phyloP scores from a whole-genome alignment of 441 rosid genomes.

The Erodium texanum region DNA sequence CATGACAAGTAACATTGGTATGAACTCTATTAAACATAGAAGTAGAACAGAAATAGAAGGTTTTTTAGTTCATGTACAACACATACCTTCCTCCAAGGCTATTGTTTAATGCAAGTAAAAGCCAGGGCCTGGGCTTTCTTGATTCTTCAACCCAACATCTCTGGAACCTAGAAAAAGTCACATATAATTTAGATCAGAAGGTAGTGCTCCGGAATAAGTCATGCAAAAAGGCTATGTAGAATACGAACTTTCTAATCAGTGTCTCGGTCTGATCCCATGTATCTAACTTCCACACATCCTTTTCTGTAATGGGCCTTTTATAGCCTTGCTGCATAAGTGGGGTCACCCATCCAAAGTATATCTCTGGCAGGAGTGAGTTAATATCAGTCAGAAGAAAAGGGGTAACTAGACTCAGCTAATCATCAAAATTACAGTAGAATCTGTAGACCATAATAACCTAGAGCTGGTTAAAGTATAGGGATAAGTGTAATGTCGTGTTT shows the following conservation, averaged over 20 bases:
- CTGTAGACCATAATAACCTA: constrained; percentile 9
- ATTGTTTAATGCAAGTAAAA: constrained; percentile 64
- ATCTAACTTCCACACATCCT: constrained; percentile 92
- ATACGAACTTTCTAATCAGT: constrained; percentile 46
- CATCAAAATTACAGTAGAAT: constrained; percentile 4
- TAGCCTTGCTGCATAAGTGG: constrained; percentile 90
- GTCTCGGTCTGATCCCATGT: constrained; percentile 88
- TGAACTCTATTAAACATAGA: neutral
- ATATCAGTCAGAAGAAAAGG: constrained; percentile 4
- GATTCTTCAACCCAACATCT: constrained; percentile 82
- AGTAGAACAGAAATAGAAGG: neutral
- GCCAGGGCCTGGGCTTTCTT: constrained; percentile 76
- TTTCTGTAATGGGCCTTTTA: constrained; percentile 81
- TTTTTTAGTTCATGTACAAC: neutral
- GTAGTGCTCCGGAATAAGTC: neutral
- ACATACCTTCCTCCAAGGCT: constrained; percentile 92
- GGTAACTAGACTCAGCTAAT: neutral
- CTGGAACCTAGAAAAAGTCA: constrained; percentile 52
- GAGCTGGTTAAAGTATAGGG: neutral
- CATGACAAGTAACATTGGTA: neutral
- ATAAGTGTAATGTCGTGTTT: neutral
- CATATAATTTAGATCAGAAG: neutral
- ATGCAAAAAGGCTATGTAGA: neutral
- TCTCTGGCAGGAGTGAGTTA: constrained; percentile 32
- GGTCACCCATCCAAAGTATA: constrained; percentile 75